Percentiles rank a stretch among this genome's conserved stretches.
Evolutionary conservation across 140 eudicot species (phyloP).

Genomic region (Cichorium intybus): DNA sequence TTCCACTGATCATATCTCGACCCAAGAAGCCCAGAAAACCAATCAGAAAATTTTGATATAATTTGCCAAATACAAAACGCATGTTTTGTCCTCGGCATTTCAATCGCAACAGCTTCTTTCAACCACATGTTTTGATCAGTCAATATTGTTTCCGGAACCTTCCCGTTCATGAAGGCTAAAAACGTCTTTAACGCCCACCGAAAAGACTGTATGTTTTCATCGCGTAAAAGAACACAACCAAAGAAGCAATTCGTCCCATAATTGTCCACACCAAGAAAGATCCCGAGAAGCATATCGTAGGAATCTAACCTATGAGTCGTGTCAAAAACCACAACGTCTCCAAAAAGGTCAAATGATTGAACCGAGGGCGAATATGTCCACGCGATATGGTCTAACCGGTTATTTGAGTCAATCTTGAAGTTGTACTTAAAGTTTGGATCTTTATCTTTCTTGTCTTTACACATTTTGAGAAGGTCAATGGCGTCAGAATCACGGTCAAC

Average conservation of each 20-base stretch:
- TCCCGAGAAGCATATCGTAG: conserved; percentile 81
- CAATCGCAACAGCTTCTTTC: conserved; percentile 73
- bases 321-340: conserved; percentile 75
- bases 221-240: conserved; percentile 70
- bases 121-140: conserved; percentile 96
- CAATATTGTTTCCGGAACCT: conserved; percentile 76
- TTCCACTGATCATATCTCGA: conserved; percentile 73
- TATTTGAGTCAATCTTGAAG: conserved; percentile 71
- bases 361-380: conserved; percentile 78
- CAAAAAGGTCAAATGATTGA: conserved; percentile 55
- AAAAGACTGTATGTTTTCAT: conserved; percentile 73
- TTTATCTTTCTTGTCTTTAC: conserved; percentile 75
- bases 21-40: conserved; percentile 75
- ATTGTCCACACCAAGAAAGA: conserved; percentile 86
- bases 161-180: conserved; percentile 70
- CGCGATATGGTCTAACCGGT: conserved; percentile 75
- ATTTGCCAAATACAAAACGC: conserved; percentile 90
- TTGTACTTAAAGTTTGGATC: conserved; percentile 68
- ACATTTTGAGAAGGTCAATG: conserved; percentile 76
- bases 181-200: conserved; percentile 88
- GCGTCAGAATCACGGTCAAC: conserved; percentile 74
- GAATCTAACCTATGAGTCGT: conserved; percentile 85
- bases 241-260: conserved; percentile 70
- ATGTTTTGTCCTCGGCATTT: conserved; percentile 73
- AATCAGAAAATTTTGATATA: conserved; percentile 65